A percentile compares a stretch with the other conserved stretches of the same genome.
These are phyloP conservation scores for Pyrenophora tritici-repentis DNA, from an alignment of 2,329 filamentous ascomycete genomes.

Conservation along the genomic window DNA sequence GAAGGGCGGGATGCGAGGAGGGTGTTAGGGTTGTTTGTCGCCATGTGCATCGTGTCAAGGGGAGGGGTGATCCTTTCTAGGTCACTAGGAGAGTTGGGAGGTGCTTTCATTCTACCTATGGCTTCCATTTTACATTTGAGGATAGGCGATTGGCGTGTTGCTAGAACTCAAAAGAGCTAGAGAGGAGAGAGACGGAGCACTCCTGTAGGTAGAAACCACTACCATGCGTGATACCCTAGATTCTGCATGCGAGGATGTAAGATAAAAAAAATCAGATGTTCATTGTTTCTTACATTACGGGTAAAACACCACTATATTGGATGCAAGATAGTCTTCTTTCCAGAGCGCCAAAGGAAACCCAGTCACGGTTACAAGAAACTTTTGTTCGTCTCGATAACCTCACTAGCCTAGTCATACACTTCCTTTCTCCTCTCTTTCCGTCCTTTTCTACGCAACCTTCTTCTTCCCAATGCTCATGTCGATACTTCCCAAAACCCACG, in stretches of 20 bases:
- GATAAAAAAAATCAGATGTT: too few species aligned
- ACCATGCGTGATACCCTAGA: too few species aligned
- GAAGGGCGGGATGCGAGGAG: constrained; percentile 11
- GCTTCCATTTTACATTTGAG: too few species aligned
- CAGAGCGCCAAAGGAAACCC: constrained; percentile 5
- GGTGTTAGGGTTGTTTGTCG: constrained; percentile 30
- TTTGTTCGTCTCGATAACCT: too few species aligned
- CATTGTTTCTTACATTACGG: constrained; percentile 27
- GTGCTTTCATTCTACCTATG: too few species aligned
- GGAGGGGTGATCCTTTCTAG: constrained; percentile 26
- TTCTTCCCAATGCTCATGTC: constrained; percentile 78
- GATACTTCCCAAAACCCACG: constrained; percentile 76
- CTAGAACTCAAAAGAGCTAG: too few species aligned
- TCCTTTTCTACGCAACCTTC: constrained; percentile 40
- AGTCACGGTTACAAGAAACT: not conserved
- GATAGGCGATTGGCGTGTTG: too few species aligned
- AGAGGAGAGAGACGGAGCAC: too few species aligned
- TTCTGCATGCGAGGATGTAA: too few species aligned
- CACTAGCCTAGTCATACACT: not conserved
- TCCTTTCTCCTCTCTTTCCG: not conserved
- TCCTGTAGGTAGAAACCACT: too few species aligned
- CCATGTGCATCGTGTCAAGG: constrained; percentile 37
- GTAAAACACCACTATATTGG: not conserved
- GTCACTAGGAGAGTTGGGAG: too few species aligned
- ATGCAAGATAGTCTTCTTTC: not conserved